phyloP scores from a whole-genome alignment of 176 grass and related monocot species.

The Canna indica region DNA sequence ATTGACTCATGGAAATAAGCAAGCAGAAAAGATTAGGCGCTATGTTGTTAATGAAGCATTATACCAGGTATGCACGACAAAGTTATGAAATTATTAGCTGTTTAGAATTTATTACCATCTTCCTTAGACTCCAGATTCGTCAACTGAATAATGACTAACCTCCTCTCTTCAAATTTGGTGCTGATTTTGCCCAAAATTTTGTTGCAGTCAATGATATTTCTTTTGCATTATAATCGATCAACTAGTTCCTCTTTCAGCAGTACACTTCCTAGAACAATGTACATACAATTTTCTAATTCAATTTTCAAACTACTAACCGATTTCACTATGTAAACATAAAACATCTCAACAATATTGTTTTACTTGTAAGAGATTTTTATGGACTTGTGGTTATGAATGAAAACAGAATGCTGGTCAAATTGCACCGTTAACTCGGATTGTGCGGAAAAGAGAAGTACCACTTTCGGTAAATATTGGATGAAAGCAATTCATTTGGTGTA shows the following conservation, averaged over 20 bases:
- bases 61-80: constrained; percentile 49
- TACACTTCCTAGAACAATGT: background rate
- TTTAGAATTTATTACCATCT: background rate
- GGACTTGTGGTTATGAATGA: background rate
- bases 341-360: background rate
- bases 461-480: constrained; percentile 82
- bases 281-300: no score
- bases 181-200: background rate
- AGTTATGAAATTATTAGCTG: background rate
- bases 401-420: constrained; percentile 88
- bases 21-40: constrained; percentile 65
- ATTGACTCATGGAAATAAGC: constrained; percentile 68
- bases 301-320: background rate
- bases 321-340: background rate
- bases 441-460: constrained; percentile 75
- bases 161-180: background rate
- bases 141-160: background rate
- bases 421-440: constrained; percentile 69
- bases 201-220: background rate
- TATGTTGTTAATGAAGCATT: constrained; percentile 92
- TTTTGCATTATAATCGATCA: background rate
- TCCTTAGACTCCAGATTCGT: background rate
- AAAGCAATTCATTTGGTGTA: constrained; percentile 93
- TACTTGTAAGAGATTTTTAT: no score
- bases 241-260: background rate